Base-by-base conservation (phyloP, 225 moss, liverwort and hornwort species). In the Polytrichum commune region DNA sequence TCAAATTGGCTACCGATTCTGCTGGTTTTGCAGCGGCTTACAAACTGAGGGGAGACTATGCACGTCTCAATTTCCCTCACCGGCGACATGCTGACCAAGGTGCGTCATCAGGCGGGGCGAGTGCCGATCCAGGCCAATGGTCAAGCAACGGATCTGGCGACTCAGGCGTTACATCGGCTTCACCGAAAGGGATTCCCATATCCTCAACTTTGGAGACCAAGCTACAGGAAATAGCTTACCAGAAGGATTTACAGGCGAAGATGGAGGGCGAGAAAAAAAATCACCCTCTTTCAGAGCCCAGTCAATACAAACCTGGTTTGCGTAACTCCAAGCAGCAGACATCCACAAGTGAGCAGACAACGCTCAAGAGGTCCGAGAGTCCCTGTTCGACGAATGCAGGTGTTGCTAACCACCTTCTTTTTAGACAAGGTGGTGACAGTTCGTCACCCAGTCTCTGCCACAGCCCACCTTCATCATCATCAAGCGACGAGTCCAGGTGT, bases 31-130 rank as follows among this genome's bases (percentile, higher is more conserved):
- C 81, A 87, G 87, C 95, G 13, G 95, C 95, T 1, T 96, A 85
- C 69, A 91, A 96, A 60, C 56, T 96, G 18, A 70, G 95, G 1
- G 95, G 95, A 19, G 95, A 90, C n/a, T 89, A 89, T 35, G 93
- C 95, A 0, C 85, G 90, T 54, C 93, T 93, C 2, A 96, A 96
- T 64, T 96, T 96, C 64, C 95, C 95, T n/a, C 46, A 46, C 16
- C 77, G 78, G 6, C 76, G 53, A 68, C 83, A 69, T 70, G 77
- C 75, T 65, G 89, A 78, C 61, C 89, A 64, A 75, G 85, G 77
- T 80, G 79, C 23, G 27, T 3, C 38, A 29, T 65, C 79, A 57
- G 70, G 79, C 56, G 79, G 85, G 26, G 62, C 46, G 18, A 74
- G 73, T 63, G 74, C 76, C 5, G 54, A 68, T 71, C 46, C 46